Percentiles rank a stretch among this genome's conserved stretches.
These are phyloP conservation scores for Sechiopsis laciniata DNA, from an alignment of 306 rosid genomes.

Conservation along the genomic window DNA sequence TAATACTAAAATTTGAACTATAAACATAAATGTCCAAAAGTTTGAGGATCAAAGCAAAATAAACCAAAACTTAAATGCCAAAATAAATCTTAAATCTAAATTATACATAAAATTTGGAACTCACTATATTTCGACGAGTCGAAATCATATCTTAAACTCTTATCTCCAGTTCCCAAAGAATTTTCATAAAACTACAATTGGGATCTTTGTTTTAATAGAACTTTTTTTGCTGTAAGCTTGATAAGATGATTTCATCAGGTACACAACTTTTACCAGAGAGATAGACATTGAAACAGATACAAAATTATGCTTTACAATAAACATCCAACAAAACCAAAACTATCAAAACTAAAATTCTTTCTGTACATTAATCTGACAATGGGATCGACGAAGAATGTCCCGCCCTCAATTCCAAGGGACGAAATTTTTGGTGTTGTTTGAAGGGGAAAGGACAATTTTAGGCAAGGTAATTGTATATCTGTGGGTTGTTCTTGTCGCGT, in stretches of 20 bases:
- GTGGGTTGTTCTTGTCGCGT: constrained; percentile 97
- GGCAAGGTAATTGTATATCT: constrained; percentile 97
- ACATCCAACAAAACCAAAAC: constrained; percentile 28
- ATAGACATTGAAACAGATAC: neutral
- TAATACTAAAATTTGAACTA: too few relatives aligned
- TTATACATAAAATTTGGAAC: too few relatives aligned
- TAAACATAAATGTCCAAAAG: too few relatives aligned
- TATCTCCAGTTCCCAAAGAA: neutral
- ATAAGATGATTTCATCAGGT: constrained; percentile 5
- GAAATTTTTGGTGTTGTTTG: constrained; percentile 34
- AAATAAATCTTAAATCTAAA: too few relatives aligned
- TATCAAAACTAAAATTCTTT: constrained; percentile 24
- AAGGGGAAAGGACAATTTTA: constrained; percentile 30
- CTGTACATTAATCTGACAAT: constrained; percentile 65
- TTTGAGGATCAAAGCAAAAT: too few relatives aligned
- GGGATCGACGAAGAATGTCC: constrained; percentile 26
- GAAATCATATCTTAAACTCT: neutral
- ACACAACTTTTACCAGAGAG: constrained; percentile 14
- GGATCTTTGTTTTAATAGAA: neutral
- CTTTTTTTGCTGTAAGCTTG: neutral
- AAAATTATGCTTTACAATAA: constrained; percentile 48
- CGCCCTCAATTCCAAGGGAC: too few relatives aligned
- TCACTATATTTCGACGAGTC: too few relatives aligned
- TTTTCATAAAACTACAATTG: neutral
- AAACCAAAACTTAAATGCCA: too few relatives aligned